Conservation (phyloP, 2,329 filamentous ascomycete species). For the Conoideocrella luteorostrata region DNA sequence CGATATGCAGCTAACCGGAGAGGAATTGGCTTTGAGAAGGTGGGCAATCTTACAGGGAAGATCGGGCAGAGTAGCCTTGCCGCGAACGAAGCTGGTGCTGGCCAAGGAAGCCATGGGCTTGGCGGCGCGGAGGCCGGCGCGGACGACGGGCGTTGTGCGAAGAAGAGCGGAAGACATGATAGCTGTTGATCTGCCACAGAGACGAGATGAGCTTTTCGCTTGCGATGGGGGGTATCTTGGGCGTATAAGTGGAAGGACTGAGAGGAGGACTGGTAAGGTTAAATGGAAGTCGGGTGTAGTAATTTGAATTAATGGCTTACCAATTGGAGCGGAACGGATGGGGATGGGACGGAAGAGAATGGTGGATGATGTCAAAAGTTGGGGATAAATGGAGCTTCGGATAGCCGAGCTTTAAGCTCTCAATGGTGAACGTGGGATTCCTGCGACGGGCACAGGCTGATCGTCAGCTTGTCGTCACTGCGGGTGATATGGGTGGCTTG, state of each 20-base stretch:
- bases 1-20: too few relatives aligned
- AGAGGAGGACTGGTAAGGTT: too few relatives aligned
- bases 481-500: background rate
- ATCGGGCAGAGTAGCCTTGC: conserved; percentile 90
- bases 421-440: background rate
- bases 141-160: conserved; percentile 59
- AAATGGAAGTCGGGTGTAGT: background rate
- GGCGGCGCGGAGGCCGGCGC: conserved; percentile 64
- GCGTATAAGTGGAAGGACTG: too few relatives aligned
- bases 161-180: conserved; percentile 73
- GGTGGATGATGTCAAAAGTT: conserved; percentile 7
- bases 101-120: conserved; percentile 59
- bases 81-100: conserved; percentile 70
- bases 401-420: conserved; percentile 6
- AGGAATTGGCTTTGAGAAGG: too few relatives aligned
- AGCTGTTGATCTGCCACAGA: background rate
- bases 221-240: conserved; percentile 8
- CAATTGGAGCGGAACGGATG: conserved; percentile 3
- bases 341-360: conserved; percentile 7
- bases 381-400: conserved; percentile 6
- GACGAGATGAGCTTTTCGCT: background rate
- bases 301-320: conserved; percentile 2
- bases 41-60: conserved; percentile 60
- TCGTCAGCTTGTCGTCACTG: conserved; percentile 12
- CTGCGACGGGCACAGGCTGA: background rate